Evolutionary conservation across 768 basidiomycete genomes (phyloP), one percentile per base, ranked within the genome.

Genomic region (Naganishia vishniacii): DNA sequence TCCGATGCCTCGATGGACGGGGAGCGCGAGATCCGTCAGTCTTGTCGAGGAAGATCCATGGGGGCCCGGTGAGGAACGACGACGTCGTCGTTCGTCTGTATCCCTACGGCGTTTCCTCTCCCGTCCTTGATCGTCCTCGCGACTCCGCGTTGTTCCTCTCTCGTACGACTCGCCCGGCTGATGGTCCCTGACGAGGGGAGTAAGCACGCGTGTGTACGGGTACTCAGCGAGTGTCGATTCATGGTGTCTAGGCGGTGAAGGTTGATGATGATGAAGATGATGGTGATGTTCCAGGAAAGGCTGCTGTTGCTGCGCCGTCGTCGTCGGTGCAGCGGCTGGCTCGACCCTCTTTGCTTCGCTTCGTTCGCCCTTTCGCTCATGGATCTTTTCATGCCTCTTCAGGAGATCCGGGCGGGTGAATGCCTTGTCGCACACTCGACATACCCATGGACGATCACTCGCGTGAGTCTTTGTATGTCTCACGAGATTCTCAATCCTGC

Each of bases 381-480:
- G 59, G n/a, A 60, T 47, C 46, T 60, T 60, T 37, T 45, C 42
- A 34, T 60, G 59, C 32, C 59, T 42, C 32, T 60, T 60, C 20
- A 45, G 29, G 28, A 60, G 31, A 31, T 60, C 59, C 42, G 59
- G 59, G 7, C 59, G 2, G 1, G 46, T 47, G 15, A 60, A 60
- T 9, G 46, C 41, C 46, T 60, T 60, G 41, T 29, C 37, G 59
- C 59, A 60, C 31, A 45, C 44, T 12, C 32, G 18, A n/a, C 59
- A 60, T 16, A 34, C 23, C 59, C 59, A 60, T n/a, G 59, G 42
- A 11, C 46, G 59, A 45, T 32, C 32, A 8, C 32, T 47, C 8
- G 42, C 46, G n/a, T 60, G 59, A 4, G 42, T 60, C 42, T 47
- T 45, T 16, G 59, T 47, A 46, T 60, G 59, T 42, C 59, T 45